Base-by-base conservation (phyloP, 108 stramenopile species). In the Pseudonitzschia multiseries region DNA sequence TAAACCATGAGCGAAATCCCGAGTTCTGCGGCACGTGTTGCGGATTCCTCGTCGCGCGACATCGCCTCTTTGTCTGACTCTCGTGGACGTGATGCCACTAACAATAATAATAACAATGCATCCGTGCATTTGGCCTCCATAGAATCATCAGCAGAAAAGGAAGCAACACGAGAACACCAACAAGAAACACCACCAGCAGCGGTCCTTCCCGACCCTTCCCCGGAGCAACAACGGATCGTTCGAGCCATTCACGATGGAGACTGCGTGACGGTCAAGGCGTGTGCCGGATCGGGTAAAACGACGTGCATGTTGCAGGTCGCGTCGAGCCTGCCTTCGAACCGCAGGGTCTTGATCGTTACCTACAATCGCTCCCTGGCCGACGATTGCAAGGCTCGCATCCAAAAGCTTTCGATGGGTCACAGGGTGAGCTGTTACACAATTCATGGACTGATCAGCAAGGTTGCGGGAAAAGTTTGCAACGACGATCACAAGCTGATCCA, bases 231-330 rank as follows among this genome's bases (percentile, higher is more conserved):
- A 40, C 12, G 29, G n/a, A 40, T 62, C 40, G 36, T 62, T 40
- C 17, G 20, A 40, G 61, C 61, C 32, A 33, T 62, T 21, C 9
- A n/a, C 15, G 20, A 62, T 1, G 61, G 61, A 62, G 20, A 62
- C 12, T 62, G 61, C n/a, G 61, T 62, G 27, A 62, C 40, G 12
- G 32, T 62, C 4, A 31, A n/a, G 18, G 61, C 61, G 6, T 62
- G 61, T 62, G 61, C 61, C 15, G 61, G 61, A 33, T 62, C 61
- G n/a, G 61, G 61, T 0, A 62, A 62, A n/a, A 62, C 61, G 29
- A 62, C 61, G 0, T 62, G 61, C n/a, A 62, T 62, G 61, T 33
- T 62, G 40, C 61, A 62, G 20, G 61, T 62, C 4, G 61, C 61
- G 26, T 26, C 61, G 0, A 40, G 36, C 17, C 29, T 62, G 33